Evolutionary conservation across 306 rosid genomes (phyloP).

Genomic region (Dryas octopetala): DNA sequence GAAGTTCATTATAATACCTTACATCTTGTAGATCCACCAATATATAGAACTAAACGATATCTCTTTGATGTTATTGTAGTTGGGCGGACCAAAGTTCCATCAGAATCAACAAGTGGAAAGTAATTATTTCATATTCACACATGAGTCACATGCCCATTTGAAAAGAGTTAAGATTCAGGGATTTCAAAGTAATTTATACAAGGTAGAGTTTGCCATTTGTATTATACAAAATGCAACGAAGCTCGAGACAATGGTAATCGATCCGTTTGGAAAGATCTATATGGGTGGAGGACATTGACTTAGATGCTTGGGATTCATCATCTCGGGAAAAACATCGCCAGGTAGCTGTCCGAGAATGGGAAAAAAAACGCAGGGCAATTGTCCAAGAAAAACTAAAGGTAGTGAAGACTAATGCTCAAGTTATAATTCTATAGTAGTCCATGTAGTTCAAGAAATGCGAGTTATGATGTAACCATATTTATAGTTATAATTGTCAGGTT

Average conservation of each 20-base stretch:
- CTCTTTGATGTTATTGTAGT: not conserved
- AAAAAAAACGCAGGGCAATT: not conserved
- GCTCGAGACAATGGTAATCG: not conserved
- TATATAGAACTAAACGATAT: not conserved
- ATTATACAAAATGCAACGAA: not conserved
- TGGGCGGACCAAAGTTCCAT: not conserved
- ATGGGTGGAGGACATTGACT: not conserved
- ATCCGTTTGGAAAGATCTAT: not conserved
- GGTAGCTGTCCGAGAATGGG: not conserved
- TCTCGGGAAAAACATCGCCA: no score
- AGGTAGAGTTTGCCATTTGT: not conserved
- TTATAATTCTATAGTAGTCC: not conserved
- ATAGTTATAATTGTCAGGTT: no score
- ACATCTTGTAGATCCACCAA: not conserved
- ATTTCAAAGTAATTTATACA: not conserved
- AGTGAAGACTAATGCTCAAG: not conserved
- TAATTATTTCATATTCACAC: not conserved
- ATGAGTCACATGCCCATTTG: not conserved
- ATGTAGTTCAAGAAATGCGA: no score
- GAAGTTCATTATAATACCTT: no score
- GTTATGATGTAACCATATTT: no score
- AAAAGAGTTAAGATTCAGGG: not conserved
- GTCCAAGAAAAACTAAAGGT: not conserved
- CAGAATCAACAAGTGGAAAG: not conserved
- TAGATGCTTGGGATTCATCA: no score